These are phyloP conservation scores for Penicillium sp. DNA, from an alignment of 2,329 filamentous ascomycete genomes.

Conservation along the genomic window DNA sequence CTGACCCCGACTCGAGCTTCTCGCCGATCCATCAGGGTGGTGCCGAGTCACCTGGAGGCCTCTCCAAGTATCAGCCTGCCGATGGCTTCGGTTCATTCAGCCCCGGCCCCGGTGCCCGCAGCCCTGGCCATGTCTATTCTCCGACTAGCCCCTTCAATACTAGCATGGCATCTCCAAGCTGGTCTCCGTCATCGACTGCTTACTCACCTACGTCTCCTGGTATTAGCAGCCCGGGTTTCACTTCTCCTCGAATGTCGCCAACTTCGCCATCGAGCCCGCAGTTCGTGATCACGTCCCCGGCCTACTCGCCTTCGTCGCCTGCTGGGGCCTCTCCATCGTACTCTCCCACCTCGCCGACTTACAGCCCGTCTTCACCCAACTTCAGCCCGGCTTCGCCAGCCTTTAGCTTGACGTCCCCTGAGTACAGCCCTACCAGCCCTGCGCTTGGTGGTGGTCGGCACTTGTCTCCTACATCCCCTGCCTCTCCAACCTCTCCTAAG, in stretches of 20 bases:
- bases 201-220: constrained; percentile 80
- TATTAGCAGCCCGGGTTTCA: constrained; percentile 60
- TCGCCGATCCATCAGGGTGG: constrained; percentile 77
- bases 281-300: constrained; percentile 60
- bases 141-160: constrained; percentile 77
- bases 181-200: constrained; percentile 59
- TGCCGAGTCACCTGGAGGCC: constrained; percentile 59
- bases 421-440: constrained; percentile 60
- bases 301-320: constrained; percentile 78
- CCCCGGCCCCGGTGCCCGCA: constrained; percentile 68
- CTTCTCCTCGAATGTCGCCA: constrained; percentile 57
- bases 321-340: constrained; percentile 61
- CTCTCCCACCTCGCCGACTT: constrained; percentile 62
- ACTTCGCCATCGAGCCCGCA: constrained; percentile 58
- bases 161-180: constrained; percentile 70
- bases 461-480: constrained; percentile 52
- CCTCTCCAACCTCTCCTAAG: constrained; percentile 55
- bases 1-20: constrained; percentile 64
- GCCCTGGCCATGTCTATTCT: constrained; percentile 60
- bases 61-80: constrained; percentile 68
- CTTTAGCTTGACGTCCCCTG: constrained; percentile 62
- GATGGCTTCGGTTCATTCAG: constrained; percentile 68
- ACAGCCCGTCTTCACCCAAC: constrained; percentile 63
- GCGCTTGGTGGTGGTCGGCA: constrained; percentile 49
- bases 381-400: constrained; percentile 57